phyloP scores from a whole-genome alignment of 2,329 filamentous ascomycete species.

The Lachnellula subtilissima region DNA sequence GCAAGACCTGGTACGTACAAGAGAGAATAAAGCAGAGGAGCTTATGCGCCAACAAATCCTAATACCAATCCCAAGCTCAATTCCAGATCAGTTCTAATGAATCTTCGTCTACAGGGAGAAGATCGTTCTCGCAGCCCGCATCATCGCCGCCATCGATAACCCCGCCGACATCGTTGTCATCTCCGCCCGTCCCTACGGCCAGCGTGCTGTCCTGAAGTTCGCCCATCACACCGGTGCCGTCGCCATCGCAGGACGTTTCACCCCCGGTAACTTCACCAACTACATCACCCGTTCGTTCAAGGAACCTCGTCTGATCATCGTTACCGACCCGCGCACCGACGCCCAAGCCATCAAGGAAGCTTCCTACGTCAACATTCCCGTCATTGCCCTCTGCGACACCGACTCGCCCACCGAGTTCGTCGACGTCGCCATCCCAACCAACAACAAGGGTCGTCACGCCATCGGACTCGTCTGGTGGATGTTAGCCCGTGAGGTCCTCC shows the following conservation, averaged over 20 bases:
- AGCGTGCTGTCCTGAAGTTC: conserved; percentile 99
- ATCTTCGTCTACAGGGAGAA: conserved; percentile 71
- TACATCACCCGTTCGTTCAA: conserved; percentile 99
- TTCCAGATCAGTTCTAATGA: conserved; percentile 18
- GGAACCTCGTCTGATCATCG: conserved; percentile 98
- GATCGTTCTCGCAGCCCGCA: conserved; percentile 96
- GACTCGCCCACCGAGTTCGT: conserved; percentile 99
- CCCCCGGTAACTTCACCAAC: conserved; percentile 99
- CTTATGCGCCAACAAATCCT: neutral
- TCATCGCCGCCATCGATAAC: conserved; percentile 99
- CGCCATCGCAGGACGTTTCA: conserved; percentile 99
- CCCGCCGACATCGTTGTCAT: conserved; percentile 98
- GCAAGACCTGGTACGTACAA: conserved; percentile 90
- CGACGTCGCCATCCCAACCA: conserved; percentile 99
- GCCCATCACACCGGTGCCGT: conserved; percentile 96
- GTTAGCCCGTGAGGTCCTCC: conserved; percentile 98
- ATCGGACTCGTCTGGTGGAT: conserved; percentile 99
- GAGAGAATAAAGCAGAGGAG: neutral
- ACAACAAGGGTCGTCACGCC: conserved; percentile 99
- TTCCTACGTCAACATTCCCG: conserved; percentile 99
- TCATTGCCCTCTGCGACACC: conserved; percentile 98
- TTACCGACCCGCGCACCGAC: conserved; percentile 99
- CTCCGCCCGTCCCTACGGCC: conserved; percentile 98
- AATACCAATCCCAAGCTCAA: neutral
- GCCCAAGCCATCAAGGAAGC: conserved; percentile 99